A percentile compares a stretch with the other conserved stretches of the same genome.
Evolutionary conservation across 176 grass and related monocot species (phyloP).

Genomic region (Cenchrus americanus): DNA sequence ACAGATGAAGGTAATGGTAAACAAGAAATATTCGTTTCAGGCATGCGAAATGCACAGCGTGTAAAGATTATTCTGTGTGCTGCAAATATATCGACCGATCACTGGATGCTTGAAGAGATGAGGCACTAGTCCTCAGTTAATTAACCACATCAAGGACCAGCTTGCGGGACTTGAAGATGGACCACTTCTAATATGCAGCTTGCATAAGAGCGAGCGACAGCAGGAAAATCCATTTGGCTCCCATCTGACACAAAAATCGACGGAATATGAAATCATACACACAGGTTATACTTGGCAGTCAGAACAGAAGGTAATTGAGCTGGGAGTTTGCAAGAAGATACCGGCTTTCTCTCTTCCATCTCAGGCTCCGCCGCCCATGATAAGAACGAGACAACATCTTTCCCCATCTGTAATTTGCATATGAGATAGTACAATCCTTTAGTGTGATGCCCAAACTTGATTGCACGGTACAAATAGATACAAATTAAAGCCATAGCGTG

Average conservation of each 20-base stretch:
- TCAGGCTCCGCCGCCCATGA: constrained; percentile 78
- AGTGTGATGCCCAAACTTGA: background rate
- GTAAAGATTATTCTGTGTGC: constrained; percentile 24
- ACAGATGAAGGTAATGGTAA: background rate
- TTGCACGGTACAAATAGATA: background rate
- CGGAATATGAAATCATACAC: constrained; percentile 6
- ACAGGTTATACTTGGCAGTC: background rate
- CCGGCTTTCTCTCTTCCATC: constrained; percentile 89
- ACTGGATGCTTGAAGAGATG: background rate
- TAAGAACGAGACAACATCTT: constrained; percentile 69
- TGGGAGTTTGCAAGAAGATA: constrained; percentile 33
- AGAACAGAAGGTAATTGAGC: background rate
- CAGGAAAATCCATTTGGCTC: constrained; percentile 77
- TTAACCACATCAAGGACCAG: constrained; percentile 69
- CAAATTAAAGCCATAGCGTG: background rate
- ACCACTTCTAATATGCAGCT: constrained; percentile 85
- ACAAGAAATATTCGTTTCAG: background rate
- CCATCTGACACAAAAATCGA: constrained; percentile 22
- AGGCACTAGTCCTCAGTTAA: constrained; percentile 48
- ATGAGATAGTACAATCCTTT: background rate
- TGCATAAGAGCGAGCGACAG: constrained; percentile 77
- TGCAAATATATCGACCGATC: background rate
- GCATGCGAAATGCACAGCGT: constrained; percentile 14
- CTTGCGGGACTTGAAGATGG: constrained; percentile 62
- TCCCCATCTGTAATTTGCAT: constrained; percentile 63